Evolutionary conservation across 441 rosid species (phyloP).

Genomic region (Iberis amara): DNA sequence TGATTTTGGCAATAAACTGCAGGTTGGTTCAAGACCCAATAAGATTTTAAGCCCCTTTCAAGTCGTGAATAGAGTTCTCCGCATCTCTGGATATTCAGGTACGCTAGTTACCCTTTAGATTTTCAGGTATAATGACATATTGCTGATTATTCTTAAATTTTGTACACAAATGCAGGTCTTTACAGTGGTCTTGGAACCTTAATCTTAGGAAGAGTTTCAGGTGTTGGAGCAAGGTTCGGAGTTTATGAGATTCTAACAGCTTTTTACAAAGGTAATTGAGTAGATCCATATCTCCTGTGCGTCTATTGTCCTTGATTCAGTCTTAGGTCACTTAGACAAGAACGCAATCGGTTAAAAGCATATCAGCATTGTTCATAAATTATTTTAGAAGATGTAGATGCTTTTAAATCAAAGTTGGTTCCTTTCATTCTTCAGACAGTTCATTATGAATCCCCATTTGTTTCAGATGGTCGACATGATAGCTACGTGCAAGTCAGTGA

Average conservation of each 20-base stretch:
- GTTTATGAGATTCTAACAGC: slow-evolving; percentile 73
- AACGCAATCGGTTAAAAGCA: not conserved
- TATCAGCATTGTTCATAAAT: not conserved
- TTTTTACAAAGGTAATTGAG: slow-evolving; percentile 56
- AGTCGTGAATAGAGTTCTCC: slow-evolving; percentile 50
- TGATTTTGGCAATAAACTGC: slow-evolving; percentile 21
- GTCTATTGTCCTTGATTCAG: not conserved
- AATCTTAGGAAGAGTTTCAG: slow-evolving; percentile 53
- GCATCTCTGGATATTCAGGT: slow-evolving; percentile 67
- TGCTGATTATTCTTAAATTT: not conserved
- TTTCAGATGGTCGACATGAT: slow-evolving; percentile 78
- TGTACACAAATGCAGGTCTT: slow-evolving; percentile 45
- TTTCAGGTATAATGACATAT: not conserved
- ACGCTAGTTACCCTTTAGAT: not conserved
- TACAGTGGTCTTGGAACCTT: slow-evolving; percentile 68
- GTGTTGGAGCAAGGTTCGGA: slow-evolving; percentile 75
- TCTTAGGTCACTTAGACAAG: slow-evolving; percentile 7
- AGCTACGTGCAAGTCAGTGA: slow-evolving; percentile 55
- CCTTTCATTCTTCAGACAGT: not conserved
- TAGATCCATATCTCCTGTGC: slow-evolving; percentile 1
- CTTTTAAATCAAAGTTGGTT: not conserved
- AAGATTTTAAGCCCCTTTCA: slow-evolving; percentile 46
- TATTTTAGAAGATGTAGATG: not conserved
- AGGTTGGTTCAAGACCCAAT: slow-evolving; percentile 79
- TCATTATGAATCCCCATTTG: slow-evolving; percentile 18